phyloP scores from a whole-genome alignment of 75 land plant genomes.

The Selaginella moellendorffii region DNA sequence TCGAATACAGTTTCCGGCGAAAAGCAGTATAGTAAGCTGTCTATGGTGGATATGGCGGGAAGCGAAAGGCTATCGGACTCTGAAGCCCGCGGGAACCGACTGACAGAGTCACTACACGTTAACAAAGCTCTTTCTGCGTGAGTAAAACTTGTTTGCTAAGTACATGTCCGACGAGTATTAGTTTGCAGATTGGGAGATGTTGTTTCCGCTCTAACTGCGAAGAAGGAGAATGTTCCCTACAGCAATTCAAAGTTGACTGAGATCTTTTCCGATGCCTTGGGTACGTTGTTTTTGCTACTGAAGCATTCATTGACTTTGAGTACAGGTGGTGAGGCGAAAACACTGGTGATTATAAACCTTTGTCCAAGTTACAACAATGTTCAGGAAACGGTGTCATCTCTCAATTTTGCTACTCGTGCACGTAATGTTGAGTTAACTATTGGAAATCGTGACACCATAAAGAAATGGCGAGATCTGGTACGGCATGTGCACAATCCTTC shows the following conservation, averaged over 20 bases:
- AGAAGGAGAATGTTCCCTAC: conserved; percentile 78
- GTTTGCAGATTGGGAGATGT: conserved; percentile 80
- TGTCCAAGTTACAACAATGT: conserved; percentile 56
- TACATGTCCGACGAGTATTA: background rate
- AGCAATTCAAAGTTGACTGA: conserved; percentile 71
- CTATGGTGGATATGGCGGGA: conserved; percentile 87
- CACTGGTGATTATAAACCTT: conserved; percentile 62
- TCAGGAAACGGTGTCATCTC: conserved; percentile 66
- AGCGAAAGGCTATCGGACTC: conserved; percentile 53
- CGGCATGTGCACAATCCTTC: conserved; percentile 9
- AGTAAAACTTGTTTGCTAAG: conserved; percentile 12
- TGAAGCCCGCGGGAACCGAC: conserved; percentile 60
- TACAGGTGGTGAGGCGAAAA: conserved; percentile 75
- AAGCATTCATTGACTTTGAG: background rate
- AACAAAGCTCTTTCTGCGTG: conserved; percentile 92
- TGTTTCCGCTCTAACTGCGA: conserved; percentile 69
- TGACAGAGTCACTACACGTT: conserved; percentile 71
- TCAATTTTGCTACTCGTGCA: conserved; percentile 80
- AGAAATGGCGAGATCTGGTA: conserved; percentile 96
- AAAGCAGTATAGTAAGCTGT: conserved; percentile 63
- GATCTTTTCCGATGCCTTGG: conserved; percentile 78
- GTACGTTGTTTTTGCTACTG: conserved; percentile 22
- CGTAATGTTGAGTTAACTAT: conserved; percentile 79
- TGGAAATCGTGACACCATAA: conserved; percentile 85
- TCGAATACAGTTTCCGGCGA: conserved; percentile 54